Evolutionary conservation across 2,329 filamentous ascomycete genomes (phyloP).

Genomic region (Fusarium torreyae): DNA sequence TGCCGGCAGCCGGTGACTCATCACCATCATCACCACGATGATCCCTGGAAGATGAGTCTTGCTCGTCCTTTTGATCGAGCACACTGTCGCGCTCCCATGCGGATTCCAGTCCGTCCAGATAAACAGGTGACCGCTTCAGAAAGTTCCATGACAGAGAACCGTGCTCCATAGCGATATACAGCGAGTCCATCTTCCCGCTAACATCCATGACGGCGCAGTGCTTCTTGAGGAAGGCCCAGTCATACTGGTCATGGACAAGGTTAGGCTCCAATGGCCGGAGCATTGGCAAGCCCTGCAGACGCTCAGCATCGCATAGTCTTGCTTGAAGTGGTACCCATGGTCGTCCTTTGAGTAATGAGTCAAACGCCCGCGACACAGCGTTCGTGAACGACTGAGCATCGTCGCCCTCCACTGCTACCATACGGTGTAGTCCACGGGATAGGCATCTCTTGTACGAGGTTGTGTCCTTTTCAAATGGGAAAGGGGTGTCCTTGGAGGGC

Average conservation of each 20-base stretch:
- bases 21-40: conserved; percentile 45
- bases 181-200: conserved; percentile 69
- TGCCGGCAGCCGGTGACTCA: conserved; percentile 42
- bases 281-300: conserved; percentile 71
- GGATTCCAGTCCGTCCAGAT: conserved; percentile 67
- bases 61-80: conserved; percentile 60
- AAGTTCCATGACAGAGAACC: conserved; percentile 71
- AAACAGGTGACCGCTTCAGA: conserved; percentile 63
- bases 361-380: conserved; percentile 67
- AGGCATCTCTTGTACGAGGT: conserved; percentile 73
- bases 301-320: conserved; percentile 69
- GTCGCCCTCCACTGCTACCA: conserved; percentile 67
- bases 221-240: conserved; percentile 66
- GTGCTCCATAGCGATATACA: conserved; percentile 71
- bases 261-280: conserved; percentile 66
- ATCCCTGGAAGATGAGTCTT: conserved; percentile 53
- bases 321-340: conserved; percentile 73
- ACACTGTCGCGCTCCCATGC: conserved; percentile 68
- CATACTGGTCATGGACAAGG: conserved; percentile 61
- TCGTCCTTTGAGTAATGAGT: conserved; percentile 63
- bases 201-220: conserved; percentile 71
- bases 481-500: conserved; percentile 67
- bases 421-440: conserved; percentile 71
- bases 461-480: conserved; percentile 74
- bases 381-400: conserved; percentile 64